phyloP scores from a whole-genome alignment of 148 eudicot genomes.

The Persicaria maculosa region DNA sequence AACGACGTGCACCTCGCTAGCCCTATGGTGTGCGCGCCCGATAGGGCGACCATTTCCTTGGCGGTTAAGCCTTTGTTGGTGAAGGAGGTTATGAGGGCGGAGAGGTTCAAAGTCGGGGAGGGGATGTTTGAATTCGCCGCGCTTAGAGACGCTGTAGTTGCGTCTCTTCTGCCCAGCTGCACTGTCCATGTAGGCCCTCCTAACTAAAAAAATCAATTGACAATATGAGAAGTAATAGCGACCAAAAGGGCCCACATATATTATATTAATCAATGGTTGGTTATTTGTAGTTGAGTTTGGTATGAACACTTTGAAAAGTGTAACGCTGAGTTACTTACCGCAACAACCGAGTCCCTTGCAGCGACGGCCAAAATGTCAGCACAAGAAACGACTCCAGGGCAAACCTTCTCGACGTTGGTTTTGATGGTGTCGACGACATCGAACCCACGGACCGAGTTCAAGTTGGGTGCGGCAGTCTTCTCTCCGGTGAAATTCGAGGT shows the following conservation, averaged over 20 bases:
- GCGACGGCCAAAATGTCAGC: constrained; percentile 42
- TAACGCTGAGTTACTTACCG: constrained; percentile 21
- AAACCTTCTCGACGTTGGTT: constrained; percentile 25
- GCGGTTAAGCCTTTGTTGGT: constrained; percentile 44
- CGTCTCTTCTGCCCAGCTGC: constrained; percentile 52
- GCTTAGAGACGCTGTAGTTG: constrained; percentile 40
- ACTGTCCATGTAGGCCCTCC: constrained; percentile 57
- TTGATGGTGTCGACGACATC: constrained; percentile 34
- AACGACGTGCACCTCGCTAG: constrained; percentile 50
- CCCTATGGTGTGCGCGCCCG: constrained; percentile 61
- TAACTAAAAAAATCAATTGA: constrained; percentile 20
- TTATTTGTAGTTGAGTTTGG: too few relatives aligned
- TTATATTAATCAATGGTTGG: too few relatives aligned
- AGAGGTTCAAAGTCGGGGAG: constrained; percentile 29
- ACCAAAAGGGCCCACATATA: too few relatives aligned
- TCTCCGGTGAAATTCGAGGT: constrained; percentile 35
- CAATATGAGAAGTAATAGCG: too few relatives aligned
- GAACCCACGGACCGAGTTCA: constrained; percentile 31
- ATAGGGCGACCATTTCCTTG: constrained; percentile 55
- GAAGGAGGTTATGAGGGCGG: constrained; percentile 36
- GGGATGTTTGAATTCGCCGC: constrained; percentile 48
- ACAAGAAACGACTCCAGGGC: constrained; percentile 38
- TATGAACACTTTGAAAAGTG: too few relatives aligned
- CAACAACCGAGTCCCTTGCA: constrained; percentile 38
- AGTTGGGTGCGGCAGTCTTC: constrained; percentile 29